Evolutionary conservation across 495 filamentous ascomycete species (phyloP).

Genomic region (Hypoxylon rickii): DNA sequence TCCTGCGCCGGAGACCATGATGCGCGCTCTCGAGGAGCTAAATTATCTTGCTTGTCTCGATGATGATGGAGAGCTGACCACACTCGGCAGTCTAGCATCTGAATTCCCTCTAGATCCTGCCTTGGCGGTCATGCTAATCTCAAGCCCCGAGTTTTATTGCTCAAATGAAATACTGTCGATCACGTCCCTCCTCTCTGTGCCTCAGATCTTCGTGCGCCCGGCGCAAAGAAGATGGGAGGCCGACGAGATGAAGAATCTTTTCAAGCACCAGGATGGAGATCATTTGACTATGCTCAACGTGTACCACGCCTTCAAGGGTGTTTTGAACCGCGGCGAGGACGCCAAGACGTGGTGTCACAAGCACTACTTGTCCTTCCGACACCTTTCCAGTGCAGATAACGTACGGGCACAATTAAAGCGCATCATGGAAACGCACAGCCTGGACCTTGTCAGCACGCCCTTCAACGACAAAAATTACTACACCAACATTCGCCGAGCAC

Average conservation of each 20-base stretch:
- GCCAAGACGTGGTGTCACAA: constrained; percentile 93
- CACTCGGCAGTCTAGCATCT: constrained; percentile 83
- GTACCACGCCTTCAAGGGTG: constrained; percentile 92
- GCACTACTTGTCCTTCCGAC: constrained; percentile 91
- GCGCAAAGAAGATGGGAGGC: constrained; percentile 83
- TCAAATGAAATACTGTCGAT: constrained; percentile 98
- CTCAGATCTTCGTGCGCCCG: constrained; percentile 91
- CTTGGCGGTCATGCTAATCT: constrained; percentile 96
- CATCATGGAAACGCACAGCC: constrained; percentile 90
- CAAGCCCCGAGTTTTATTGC: constrained; percentile 96
- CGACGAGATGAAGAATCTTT: constrained; percentile 95
- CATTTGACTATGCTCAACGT: constrained; percentile 96
- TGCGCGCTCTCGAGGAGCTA: constrained; percentile 96
- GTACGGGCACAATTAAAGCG: constrained; percentile 87
- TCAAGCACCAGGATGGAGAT: constrained; percentile 91
- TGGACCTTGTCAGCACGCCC: constrained; percentile 83
- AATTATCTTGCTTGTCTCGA: constrained; percentile 97
- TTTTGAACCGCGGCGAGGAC: constrained; percentile 69
- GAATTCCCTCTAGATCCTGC: constrained; percentile 96
- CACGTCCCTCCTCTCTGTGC: constrained; percentile 90
- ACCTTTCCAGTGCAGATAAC: constrained; percentile 89
- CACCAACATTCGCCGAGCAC: constrained; percentile 89
- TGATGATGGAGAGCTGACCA: constrained; percentile 90
- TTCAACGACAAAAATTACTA: constrained; percentile 98
- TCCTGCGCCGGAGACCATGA: constrained; percentile 95